A percentile compares a stretch with the other conserved stretches of the same genome.
Evolutionary conservation across 2,329 filamentous ascomycete species (phyloP).

Genomic region (Paraphoma sp.): DNA sequence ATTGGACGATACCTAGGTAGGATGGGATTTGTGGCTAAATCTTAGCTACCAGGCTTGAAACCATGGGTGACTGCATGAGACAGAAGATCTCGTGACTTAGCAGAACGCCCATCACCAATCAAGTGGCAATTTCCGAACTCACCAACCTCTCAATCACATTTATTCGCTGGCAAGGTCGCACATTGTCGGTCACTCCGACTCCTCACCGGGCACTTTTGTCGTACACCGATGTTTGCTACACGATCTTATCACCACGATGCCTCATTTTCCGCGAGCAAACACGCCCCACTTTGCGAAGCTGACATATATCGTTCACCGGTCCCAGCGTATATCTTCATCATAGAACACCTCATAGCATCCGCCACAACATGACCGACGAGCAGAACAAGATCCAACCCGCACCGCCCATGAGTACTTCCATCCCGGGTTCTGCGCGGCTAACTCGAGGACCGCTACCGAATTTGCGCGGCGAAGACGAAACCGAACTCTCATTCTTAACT

Average conservation of each 20-base stretch:
- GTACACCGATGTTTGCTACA: background rate
- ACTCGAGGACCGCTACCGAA: slow-evolving; percentile 11
- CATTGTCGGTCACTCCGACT: background rate
- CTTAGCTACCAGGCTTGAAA: no score
- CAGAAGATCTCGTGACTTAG: no score
- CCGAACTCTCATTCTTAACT: slow-evolving; percentile 16
- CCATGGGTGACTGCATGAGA: no score
- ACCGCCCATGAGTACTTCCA: background rate
- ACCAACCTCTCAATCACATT: no score
- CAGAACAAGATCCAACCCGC: background rate
- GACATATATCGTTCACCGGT: background rate
- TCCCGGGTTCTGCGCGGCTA: background rate
- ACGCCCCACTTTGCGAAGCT: background rate
- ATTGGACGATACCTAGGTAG: no score
- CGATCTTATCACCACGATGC: background rate
- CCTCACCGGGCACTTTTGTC: background rate
- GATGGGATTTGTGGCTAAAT: no score
- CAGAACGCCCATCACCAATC: no score
- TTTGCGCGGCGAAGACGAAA: slow-evolving; percentile 28
- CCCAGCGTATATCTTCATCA: background rate
- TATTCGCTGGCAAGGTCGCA: background rate
- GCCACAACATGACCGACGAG: background rate
- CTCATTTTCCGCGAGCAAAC: background rate
- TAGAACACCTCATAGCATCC: background rate
- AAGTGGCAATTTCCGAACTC: no score